phyloP scores from a whole-genome alignment of 208 protist species.

The Acanthamoeba divionensis region DNA sequence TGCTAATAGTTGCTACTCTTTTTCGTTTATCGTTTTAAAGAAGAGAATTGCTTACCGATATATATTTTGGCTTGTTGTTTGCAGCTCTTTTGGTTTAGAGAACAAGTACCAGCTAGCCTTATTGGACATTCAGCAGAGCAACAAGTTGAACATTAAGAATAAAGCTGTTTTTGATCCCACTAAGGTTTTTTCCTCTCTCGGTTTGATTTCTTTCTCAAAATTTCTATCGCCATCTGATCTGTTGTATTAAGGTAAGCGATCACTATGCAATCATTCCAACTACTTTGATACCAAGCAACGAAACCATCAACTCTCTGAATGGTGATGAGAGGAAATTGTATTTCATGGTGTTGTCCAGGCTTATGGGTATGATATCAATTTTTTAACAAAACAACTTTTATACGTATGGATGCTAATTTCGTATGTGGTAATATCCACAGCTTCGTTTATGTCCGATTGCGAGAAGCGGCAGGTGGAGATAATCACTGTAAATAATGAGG shows the following conservation, averaged over 20 bases:
- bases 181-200: neutral
- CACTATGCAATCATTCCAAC: constrained; percentile 54
- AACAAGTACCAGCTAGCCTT: no score
- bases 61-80: neutral
- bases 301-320: neutral
- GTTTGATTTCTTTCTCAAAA: neutral
- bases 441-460: constrained; percentile 45
- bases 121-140: no score
- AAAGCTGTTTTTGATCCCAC: no score
- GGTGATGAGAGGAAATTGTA: constrained; percentile 23
- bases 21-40: neutral
- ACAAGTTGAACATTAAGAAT: no score
- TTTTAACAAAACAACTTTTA: neutral
- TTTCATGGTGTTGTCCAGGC: neutral
- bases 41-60: neutral
- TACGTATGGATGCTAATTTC: neutral
- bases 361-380: constrained; percentile 2
- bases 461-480: constrained; percentile 45
- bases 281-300: neutral
- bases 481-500: neutral
- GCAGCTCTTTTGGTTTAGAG: no score
- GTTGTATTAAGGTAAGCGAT: constrained; percentile 19
- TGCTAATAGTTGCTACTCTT: no score
- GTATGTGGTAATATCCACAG: neutral
- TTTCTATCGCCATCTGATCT: constrained; percentile 15